Evolutionary conservation across 2,329 filamentous ascomycete species (phyloP).

Genomic region (Blastomyces parvus): DNA sequence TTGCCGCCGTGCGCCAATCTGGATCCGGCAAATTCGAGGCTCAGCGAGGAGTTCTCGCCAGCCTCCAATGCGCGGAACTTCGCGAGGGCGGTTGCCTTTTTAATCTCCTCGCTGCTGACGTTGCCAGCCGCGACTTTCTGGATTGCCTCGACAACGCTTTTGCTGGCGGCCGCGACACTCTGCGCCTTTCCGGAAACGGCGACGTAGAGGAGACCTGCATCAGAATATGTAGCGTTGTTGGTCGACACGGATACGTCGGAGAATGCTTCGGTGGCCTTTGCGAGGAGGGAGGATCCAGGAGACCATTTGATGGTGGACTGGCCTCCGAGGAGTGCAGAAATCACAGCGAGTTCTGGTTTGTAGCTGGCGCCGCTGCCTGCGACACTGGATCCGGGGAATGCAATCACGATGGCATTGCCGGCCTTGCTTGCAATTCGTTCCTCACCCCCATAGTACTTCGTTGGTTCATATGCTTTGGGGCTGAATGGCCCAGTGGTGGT

Average conservation of each 20-base stretch:
- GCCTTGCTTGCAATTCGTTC: conserved; percentile 69
- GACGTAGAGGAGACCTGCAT: conserved; percentile 81
- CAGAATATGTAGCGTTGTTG: conserved; percentile 77
- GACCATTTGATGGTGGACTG: conserved; percentile 93
- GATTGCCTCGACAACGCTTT: conserved; percentile 68
- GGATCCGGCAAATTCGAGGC: conserved; percentile 73
- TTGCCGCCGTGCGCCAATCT: conserved; percentile 73
- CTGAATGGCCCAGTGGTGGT: conserved; percentile 44
- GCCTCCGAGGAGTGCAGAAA: conserved; percentile 81
- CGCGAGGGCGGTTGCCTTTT: conserved; percentile 84
- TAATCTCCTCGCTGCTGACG: conserved; percentile 72
- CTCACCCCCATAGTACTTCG: conserved; percentile 92
- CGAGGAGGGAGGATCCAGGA: conserved; percentile 79
- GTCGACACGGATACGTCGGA: conserved; percentile 61
- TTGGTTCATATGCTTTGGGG: conserved; percentile 51
- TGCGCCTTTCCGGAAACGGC: conserved; percentile 66
- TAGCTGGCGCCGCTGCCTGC: conserved; percentile 57
- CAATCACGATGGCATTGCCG: conserved; percentile 79
- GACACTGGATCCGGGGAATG: conserved; percentile 81
- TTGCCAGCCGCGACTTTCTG: conserved; percentile 70
- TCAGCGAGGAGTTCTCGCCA: conserved; percentile 65
- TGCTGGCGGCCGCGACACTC: conserved; percentile 63
- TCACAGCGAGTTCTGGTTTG: conserved; percentile 83
- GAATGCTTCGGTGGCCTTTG: conserved; percentile 62
- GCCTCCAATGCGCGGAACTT: conserved; percentile 85